These are phyloP conservation scores for Epichloe gansuensis DNA, from an alignment of 2,329 filamentous ascomycete species.

Conservation along the genomic window DNA sequence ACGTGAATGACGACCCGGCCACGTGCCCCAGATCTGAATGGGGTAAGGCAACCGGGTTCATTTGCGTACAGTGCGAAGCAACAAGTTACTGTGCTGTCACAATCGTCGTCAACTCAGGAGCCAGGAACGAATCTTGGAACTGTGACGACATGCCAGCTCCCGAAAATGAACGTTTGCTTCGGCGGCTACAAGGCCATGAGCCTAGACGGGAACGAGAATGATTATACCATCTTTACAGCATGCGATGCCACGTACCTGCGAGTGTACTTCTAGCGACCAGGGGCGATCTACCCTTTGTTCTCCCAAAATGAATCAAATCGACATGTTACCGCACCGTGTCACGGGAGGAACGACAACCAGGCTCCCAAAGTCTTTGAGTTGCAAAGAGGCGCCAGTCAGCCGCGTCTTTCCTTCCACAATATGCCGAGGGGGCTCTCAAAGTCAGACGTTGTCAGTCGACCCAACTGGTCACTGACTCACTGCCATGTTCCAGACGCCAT, in stretches of 20 bases:
- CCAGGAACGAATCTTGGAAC: too few species aligned
- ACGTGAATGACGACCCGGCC: neutral
- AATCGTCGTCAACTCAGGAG: too few species aligned
- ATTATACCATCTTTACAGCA: too few species aligned
- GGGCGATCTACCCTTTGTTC: too few species aligned
- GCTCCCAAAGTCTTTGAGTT: neutral
- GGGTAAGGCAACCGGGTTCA: neutral
- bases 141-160: too few species aligned
- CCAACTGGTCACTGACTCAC: neutral
- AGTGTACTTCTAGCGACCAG: too few species aligned
- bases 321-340: neutral
- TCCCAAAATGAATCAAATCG: neutral
- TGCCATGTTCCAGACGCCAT: neutral
- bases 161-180: too few species aligned
- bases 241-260: too few species aligned
- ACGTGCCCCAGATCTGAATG: neutral
- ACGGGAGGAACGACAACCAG: neutral
- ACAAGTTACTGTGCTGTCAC: too few species aligned
- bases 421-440: neutral
- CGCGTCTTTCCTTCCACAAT: neutral
- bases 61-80: neutral
- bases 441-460: constrained; percentile 1
- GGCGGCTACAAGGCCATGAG: too few species aligned
- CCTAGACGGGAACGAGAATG: too few species aligned
- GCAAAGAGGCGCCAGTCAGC: neutral